Base-by-base conservation (phyloP, 2,329 filamentous ascomycete species). In the Fusarium ramigenum region DNA sequence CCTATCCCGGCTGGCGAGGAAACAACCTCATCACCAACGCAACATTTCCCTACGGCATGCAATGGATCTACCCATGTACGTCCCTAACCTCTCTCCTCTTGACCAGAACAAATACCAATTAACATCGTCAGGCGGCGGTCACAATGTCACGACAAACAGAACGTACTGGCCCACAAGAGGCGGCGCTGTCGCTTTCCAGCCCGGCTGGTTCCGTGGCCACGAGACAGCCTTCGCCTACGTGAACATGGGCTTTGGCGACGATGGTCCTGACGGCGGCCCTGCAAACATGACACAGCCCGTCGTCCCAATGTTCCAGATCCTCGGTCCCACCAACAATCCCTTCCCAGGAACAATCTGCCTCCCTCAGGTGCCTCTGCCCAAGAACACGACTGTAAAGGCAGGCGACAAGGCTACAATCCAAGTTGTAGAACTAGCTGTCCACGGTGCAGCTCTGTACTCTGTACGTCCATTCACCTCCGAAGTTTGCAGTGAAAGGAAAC, bases 201-300 rank as follows among this genome's bases (percentile, higher is more conserved):
- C 96, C 0, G 96, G 96, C 78, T 98, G 96, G 96, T 98, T 98
- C 86, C 91, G 92, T 66, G 96, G 96, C 73, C 96, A 98, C 82
- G 82, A 89, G 40, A 92, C 90, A 10, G 96, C 95, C 23, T 89
- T 94, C 77, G 88, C 97, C 80, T 97, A 97, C 84, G 86, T 98
- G 84, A 98, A 98, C 85, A 87, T 98, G 62, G 96, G 96, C 74
- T 90, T 95, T 74, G 94, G 93, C 73, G 94, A 88, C 39, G 86
- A 88, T 15, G 90, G 88, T 0, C 90, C 90, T 21, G 86, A 88
- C 68, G 78, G 82, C 66, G 90, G 93, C 12, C 96, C 96, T 2
- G 82, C 84, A 11, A 98, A 98, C 86, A 97, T 97, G 92, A 97
- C 94, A 73, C 90, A 93, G 80, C 86, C 90, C 28, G 96, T 98